phyloP scores from a whole-genome alignment of 257 asterid species.

The Primulina tabacum region DNA sequence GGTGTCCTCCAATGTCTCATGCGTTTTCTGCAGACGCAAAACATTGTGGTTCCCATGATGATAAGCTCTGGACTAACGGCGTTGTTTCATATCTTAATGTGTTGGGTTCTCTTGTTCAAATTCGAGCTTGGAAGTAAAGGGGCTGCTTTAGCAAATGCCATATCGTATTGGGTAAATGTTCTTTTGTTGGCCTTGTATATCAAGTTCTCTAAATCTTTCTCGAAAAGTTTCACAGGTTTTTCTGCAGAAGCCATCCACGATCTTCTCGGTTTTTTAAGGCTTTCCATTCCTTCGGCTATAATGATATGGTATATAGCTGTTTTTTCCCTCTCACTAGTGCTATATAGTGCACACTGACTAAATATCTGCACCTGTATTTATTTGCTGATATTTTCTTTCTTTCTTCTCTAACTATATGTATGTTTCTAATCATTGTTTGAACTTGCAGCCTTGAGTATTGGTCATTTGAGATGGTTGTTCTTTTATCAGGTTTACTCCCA shows the following conservation, averaged over 20 bases:
- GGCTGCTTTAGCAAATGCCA: conserved; percentile 60
- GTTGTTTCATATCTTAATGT: conserved; percentile 41
- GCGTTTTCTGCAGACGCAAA: conserved; percentile 58
- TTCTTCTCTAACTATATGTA: not conserved
- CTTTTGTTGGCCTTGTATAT: conserved; percentile 39
- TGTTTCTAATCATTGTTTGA: conserved; percentile 6
- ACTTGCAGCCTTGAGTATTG: conserved; percentile 59
- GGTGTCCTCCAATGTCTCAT: conserved; percentile 57
- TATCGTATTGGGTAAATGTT: conserved; percentile 60
- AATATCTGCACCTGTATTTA: not conserved
- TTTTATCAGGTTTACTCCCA: conserved; percentile 67
- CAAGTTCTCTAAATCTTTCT: conserved; percentile 42
- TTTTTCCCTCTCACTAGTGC: not conserved
- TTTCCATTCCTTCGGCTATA: conserved; percentile 63
- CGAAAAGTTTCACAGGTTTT: conserved; percentile 48
- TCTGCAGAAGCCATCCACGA: conserved; percentile 46
- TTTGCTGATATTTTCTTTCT: not conserved
- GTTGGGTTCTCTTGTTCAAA: conserved; percentile 52
- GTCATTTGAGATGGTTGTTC: conserved; percentile 75
- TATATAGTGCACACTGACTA: no score
- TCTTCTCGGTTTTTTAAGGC: conserved; percentile 39
- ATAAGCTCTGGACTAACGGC: conserved; percentile 46
- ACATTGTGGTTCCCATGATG: conserved; percentile 58
- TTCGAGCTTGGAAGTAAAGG: conserved; percentile 45
- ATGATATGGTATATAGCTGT: conserved; percentile 53